Conservation (phyloP, 2,329 filamentous ascomycete genomes). For the Phialophora tarda region DNA sequence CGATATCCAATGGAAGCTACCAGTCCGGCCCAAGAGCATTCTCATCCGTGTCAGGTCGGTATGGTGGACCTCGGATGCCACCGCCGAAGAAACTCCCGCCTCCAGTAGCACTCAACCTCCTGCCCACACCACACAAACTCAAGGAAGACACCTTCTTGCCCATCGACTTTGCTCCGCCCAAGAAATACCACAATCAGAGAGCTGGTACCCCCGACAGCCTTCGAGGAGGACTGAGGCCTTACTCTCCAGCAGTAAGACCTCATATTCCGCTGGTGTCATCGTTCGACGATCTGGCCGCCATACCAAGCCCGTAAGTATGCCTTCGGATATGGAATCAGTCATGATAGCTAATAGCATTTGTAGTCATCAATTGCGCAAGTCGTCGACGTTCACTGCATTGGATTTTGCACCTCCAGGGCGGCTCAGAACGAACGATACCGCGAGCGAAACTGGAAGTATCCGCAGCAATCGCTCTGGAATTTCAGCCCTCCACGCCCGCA, state of each 20-base stretch:
- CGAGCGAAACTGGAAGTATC: constrained; percentile 55
- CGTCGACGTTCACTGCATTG: constrained; percentile 54
- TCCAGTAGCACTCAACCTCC: constrained; percentile 71
- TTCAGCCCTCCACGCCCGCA: constrained; percentile 70
- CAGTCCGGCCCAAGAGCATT: constrained; percentile 65
- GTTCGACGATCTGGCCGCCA: constrained; percentile 81
- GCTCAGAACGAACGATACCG: constrained; percentile 51
- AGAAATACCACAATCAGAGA: constrained; percentile 68
- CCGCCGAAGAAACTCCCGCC: constrained; percentile 68
- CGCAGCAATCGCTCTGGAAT: constrained; percentile 78
- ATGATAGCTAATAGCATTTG: constrained; percentile 21
- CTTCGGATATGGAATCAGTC: not conserved
- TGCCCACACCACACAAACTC: constrained; percentile 85
- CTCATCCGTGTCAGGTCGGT: constrained; percentile 64
- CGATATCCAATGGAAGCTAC: constrained; percentile 44
- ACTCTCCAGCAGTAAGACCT: constrained; percentile 72
- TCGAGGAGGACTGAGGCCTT: constrained; percentile 66
- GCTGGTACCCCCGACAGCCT: constrained; percentile 70
- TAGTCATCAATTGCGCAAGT: constrained; percentile 57
- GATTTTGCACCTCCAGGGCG: constrained; percentile 58
- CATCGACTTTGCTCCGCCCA: constrained; percentile 85
- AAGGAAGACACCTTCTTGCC: constrained; percentile 79
- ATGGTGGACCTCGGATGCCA: constrained; percentile 55
- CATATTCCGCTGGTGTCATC: constrained; percentile 80
- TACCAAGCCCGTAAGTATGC: constrained; percentile 86